Evolutionary conservation across 306 rosid species (phyloP).

Genomic region (Quercus dentata): DNA sequence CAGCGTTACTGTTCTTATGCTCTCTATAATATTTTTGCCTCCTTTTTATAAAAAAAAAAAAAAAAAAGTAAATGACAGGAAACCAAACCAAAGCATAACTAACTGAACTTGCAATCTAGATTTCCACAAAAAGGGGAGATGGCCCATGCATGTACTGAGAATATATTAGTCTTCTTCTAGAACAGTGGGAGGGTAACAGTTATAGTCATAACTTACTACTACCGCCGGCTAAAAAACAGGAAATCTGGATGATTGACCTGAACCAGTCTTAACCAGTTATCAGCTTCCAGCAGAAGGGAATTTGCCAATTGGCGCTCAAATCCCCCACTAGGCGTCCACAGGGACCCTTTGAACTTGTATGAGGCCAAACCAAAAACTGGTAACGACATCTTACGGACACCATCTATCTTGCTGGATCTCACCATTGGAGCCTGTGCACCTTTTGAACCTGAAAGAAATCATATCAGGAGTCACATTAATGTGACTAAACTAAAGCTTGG

Average conservation of each 20-base stretch:
- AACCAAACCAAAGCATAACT: conserved; percentile 29
- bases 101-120: conserved; percentile 21
- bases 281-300: conserved; percentile 59
- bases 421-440: conserved; percentile 33
- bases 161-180: conserved; percentile 19
- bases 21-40: conserved; percentile 5
- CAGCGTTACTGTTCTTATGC: conserved; percentile 25
- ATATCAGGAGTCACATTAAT: not conserved
- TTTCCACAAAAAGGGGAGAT: conserved; percentile 13
- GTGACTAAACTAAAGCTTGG: not conserved
- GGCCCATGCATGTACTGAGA: conserved; percentile 16
- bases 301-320: conserved; percentile 49
- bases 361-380: conserved; percentile 89
- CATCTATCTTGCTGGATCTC: conserved; percentile 36
- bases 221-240: conserved; percentile 67
- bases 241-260: conserved; percentile 88
- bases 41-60: not conserved
- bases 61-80: conserved; percentile 6
- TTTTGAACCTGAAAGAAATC: conserved; percentile 46
- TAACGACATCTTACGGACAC: conserved; percentile 48
- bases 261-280: conserved; percentile 54
- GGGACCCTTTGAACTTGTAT: conserved; percentile 79
- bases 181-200: conserved; percentile 22
- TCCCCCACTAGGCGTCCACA: conserved; percentile 85
- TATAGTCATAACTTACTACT: conserved; percentile 18